Percentiles rank a stretch among this genome's conserved stretches.
Conservation (phyloP, 1,284 basidiomycete species). For the Heimioporus punctisporus region DNA sequence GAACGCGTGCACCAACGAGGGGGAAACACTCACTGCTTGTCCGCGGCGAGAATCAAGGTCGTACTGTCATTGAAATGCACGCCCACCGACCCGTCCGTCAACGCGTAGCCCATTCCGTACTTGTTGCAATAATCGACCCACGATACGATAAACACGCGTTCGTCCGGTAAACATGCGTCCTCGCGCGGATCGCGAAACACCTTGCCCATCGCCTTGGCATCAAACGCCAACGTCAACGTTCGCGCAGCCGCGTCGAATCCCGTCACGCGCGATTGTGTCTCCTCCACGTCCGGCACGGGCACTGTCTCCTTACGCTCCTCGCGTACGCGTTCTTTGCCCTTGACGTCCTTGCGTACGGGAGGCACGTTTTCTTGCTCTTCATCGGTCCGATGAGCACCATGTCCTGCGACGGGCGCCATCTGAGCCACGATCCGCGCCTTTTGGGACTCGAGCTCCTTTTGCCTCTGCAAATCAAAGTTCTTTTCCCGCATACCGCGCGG, state of each 20-base stretch:
- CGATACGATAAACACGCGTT: constrained; percentile 91
- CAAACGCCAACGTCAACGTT: constrained; percentile 71
- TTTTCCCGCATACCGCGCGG: constrained; percentile 40
- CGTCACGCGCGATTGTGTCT: constrained; percentile 42
- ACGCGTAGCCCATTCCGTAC: constrained; percentile 98
- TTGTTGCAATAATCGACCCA: constrained; percentile 99
- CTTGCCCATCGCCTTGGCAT: constrained; percentile 56
- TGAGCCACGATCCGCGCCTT: constrained; percentile 90
- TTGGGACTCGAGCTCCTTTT: constrained; percentile 81
- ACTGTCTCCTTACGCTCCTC: constrained; percentile 29
- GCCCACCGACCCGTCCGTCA: constrained; percentile 94
- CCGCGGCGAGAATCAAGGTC: constrained; percentile 81
- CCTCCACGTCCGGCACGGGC: constrained; percentile 19
- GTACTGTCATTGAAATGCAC: constrained; percentile 98
- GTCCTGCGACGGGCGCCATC: constrained; percentile 69
- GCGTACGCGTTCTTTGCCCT: constrained; percentile 34
- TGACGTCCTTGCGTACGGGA: constrained; percentile 34
- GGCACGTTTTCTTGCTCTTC: constrained; percentile 50
- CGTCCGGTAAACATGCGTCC: constrained; percentile 56
- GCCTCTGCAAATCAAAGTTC: constrained; percentile 53
- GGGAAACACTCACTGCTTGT: constrained; percentile 65
- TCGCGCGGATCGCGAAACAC: constrained; percentile 68
- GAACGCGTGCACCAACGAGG: neutral
- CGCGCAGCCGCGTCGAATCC: constrained; percentile 70
- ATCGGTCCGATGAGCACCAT: constrained; percentile 28